These are phyloP conservation scores for Nemania serpens DNA, from an alignment of 2,329 filamentous ascomycete genomes.

Conservation along the genomic window DNA sequence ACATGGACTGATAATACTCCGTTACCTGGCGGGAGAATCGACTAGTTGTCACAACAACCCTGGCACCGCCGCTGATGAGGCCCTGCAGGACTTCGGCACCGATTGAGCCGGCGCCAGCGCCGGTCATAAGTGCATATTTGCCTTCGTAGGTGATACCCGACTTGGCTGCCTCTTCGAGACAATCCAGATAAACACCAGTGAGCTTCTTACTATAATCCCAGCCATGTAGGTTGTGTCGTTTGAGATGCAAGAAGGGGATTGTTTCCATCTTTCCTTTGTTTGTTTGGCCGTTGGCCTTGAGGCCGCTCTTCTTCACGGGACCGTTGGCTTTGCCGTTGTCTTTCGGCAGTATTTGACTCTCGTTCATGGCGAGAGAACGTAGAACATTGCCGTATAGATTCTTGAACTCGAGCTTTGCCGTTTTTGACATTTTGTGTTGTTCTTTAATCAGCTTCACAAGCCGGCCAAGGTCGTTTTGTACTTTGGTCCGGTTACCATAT, in stretches of 20 bases:
- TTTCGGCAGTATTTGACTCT: constrained; percentile 92
- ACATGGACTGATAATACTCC: constrained; percentile 99
- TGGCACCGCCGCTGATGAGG: constrained; percentile 93
- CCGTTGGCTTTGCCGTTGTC: constrained; percentile 71
- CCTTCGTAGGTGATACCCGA: constrained; percentile 88
- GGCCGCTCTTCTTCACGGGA: constrained; percentile 53
- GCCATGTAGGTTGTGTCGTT: constrained; percentile 89
- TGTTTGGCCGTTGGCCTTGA: constrained; percentile 58
- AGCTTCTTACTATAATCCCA: constrained; percentile 99
- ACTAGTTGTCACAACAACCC: constrained; percentile 95
- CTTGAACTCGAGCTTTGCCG: constrained; percentile 96
- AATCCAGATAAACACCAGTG: constrained; percentile 89
- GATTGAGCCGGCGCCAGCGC: constrained; percentile 95
- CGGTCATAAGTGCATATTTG: constrained; percentile 98
- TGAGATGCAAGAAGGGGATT: constrained; percentile 95
- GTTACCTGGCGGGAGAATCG: constrained; percentile 97
- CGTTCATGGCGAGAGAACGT: constrained; percentile 94
- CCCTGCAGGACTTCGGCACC: constrained; percentile 96
- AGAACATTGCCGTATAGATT: constrained; percentile 91
- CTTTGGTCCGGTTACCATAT: constrained; percentile 97
- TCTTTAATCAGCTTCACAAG: constrained; percentile 99
- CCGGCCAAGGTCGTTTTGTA: constrained; percentile 90
- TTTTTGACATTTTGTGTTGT: constrained; percentile 96
- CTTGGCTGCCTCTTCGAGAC: constrained; percentile 85
- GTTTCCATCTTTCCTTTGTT: constrained; percentile 93